These are phyloP conservation scores for Phytomonas sp. DNA, from an alignment of 208 protist genomes.

Conservation along the genomic window DNA sequence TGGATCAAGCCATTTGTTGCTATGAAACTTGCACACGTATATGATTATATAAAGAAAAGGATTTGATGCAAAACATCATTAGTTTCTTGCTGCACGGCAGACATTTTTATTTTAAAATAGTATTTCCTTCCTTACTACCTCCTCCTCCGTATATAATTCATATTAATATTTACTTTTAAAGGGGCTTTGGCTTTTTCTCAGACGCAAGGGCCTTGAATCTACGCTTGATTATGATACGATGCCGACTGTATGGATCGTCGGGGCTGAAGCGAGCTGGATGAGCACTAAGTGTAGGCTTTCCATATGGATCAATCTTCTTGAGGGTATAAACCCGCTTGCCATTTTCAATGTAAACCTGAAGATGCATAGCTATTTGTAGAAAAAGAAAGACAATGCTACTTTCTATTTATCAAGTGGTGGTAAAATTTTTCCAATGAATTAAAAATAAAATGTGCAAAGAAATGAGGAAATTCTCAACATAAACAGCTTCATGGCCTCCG, in stretches of 20 bases:
- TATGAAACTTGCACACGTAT: neutral
- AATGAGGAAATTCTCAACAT: neutral
- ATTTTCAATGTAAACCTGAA: constrained; percentile 67
- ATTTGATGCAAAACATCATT: neutral
- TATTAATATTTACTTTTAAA: constrained; percentile 27
- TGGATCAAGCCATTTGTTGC: neutral
- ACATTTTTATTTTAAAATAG: neutral
- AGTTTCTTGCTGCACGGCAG: neutral
- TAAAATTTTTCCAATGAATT: neutral
- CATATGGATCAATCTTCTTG: constrained; percentile 87
- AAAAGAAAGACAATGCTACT: constrained; percentile 8
- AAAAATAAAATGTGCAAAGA: neutral
- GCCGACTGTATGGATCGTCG: constrained; percentile 88
- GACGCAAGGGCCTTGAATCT: constrained; percentile 82
- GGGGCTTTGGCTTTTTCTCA: constrained; percentile 60
- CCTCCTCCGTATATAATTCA: constrained; percentile 2
- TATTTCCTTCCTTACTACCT: constrained; percentile 3
- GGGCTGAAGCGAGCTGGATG: constrained; percentile 91
- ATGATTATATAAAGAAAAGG: constrained; percentile 3
- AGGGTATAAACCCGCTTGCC: constrained; percentile 90
- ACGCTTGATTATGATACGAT: constrained; percentile 89
- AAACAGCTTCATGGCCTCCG: neutral
- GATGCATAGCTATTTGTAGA: constrained; percentile 47
- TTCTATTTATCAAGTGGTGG: constrained; percentile 5
- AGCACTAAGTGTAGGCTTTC: constrained; percentile 84